Evolutionary conservation across 805 yeast species (phyloP), one percentile per base, ranked within the genome.

Genomic region (Wickerhamomyces ciferrii): DNA sequence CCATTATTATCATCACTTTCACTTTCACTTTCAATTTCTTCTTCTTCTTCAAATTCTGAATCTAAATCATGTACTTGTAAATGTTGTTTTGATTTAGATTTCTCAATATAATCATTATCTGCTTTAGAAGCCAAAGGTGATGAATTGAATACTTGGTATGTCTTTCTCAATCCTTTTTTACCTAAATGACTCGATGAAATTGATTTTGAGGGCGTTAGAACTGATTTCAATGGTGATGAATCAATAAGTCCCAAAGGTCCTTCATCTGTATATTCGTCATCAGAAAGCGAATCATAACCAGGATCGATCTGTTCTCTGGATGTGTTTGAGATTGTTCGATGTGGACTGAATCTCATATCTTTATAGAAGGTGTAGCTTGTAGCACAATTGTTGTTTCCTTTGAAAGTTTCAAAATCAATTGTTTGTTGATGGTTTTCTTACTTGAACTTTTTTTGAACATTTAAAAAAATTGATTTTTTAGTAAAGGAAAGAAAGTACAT

Each of bases 141-240:
- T 2, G 53, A 52, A 8, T 41, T 44, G 10, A 39, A 32, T 35
- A 43, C 35, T 14, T 37, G 35, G 38, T 39, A n/a, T 43, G 41
- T 19, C 43, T 24, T 36, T 18, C 24, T 32, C n/a, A 13, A 6
- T 2, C 23, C 39, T 27, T 10, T 34, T 23, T 5, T 48, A 35
- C 36, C 23, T 10, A 7, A 13, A 21, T 32, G 11, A 2, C 32
- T 23, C 3, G 23, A 14, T 4, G 41, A 37, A 7, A 54, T 50
- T 0, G 56, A 36, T 25, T 49, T 52, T 7, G 56, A 42, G 5
- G 60, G 54, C 2, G 59, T 48, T 3, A 36, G 25, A 21, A 42
- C 23, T n/a, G 59, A 47, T 43, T 54, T 55, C 39, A 53, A 35
- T 3, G 60, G 58, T 4, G 62, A 53, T 3, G 58, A 50, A 6